phyloP scores from a whole-genome alignment of 805 yeast genomes.

The Pichia membranifaciens region DNA sequence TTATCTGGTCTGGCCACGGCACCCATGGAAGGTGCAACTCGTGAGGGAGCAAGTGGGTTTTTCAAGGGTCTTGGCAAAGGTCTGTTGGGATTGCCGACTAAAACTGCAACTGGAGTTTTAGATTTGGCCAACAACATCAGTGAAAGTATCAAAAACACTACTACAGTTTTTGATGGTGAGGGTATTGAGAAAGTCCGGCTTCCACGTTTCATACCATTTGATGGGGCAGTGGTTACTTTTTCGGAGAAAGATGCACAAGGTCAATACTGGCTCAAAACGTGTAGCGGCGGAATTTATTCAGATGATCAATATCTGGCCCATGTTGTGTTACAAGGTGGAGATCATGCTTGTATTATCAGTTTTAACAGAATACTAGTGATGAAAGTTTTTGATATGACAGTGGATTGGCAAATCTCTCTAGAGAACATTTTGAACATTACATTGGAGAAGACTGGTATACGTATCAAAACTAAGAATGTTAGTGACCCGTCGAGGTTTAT shows the following conservation, averaged over 20 bases:
- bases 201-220: constrained; percentile 69
- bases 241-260: constrained; percentile 86
- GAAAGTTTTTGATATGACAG: constrained; percentile 50
- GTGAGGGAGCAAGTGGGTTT: constrained; percentile 87
- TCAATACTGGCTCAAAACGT: constrained; percentile 81
- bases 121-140: constrained; percentile 90
- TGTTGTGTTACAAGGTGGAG: constrained; percentile 74
- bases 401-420: constrained; percentile 69
- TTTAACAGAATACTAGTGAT: constrained; percentile 63
- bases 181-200: constrained; percentile 74
- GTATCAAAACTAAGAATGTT: constrained; percentile 45
- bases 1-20: constrained; percentile 84
- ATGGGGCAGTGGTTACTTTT: constrained; percentile 69
- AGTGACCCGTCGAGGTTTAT: constrained; percentile 50
- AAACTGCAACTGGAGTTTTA: constrained; percentile 90
- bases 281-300: constrained; percentile 73
- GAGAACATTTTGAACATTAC: constrained; percentile 63
- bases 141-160: constrained; percentile 89
- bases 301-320: constrained; percentile 81
- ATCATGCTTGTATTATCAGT: constrained; percentile 70
- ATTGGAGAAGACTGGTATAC: constrained; percentile 74
- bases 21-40: constrained; percentile 84
- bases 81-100: constrained; percentile 90
- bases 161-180: constrained; percentile 80
- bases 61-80: constrained; percentile 94